Base-by-base conservation (phyloP, 1,139 yeast species). In the Taphrina communis region DNA sequence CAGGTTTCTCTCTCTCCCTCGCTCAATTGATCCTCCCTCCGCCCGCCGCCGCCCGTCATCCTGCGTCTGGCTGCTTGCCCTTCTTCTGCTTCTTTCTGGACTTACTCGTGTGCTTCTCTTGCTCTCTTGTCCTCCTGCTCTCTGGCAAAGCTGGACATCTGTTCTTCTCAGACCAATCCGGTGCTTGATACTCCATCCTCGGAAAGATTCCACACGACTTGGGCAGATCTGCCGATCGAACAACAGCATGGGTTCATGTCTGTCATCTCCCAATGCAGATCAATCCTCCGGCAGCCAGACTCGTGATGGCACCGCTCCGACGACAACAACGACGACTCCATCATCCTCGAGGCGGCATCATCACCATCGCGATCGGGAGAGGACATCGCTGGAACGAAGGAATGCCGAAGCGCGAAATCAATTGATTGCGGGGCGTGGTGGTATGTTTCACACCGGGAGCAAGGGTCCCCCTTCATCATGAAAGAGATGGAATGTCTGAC, bases 341-440 rank as follows among this genome's bases (percentile, higher is more conserved):
- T 14, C 44, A 9, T 25, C 57, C 38, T 31, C 66, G 14, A 53
- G 67, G 25, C 60, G 67, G n/a, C 66, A 62, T 12, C 59, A 53
- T 62, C 60, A 61, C 25, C 59, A 53, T 62, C 60, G 67, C 25
- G 56, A 53, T 12, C 61, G 67, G 4, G 61, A 46, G 17, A 46
- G 67, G 31, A 63, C 61, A 12, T 63, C 67, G 3, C 56, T 63
- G 19, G 67, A 63, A 25, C 60, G 67, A 35, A 58, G 52, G 11
- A 63, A 63, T 31, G 25, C 56, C 11, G 67, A 63, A 48, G 67
- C 67, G 56, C 60, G 67, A 21, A 44, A 46, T 35, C 61, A 63
- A 36, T 46, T 63, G 35, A 25, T 63, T 38, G 67, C 61, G 9
- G 67, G 61, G 11, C 67, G 67, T 44, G 67, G 67, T 41, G 67